Evolutionary conservation across 345 rosid species (phyloP).

Genomic region (Dipteronia sinensis): DNA sequence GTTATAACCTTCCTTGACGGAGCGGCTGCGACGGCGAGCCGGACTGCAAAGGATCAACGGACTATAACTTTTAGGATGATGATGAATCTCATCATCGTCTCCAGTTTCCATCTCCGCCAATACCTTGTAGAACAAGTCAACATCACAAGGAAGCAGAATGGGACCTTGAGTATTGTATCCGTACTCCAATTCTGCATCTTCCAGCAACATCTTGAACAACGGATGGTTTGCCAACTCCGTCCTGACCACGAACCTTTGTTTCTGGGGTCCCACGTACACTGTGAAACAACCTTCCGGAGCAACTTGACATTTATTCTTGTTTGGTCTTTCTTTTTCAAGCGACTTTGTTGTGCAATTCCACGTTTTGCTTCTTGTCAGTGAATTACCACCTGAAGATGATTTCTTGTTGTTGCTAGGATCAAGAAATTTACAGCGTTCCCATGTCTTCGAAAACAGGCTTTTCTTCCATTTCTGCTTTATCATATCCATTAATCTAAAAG

Average conservation of each 20-base stretch:
- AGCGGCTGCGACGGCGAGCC: conserved; percentile 3
- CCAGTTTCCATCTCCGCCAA: conserved; percentile 57
- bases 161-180: conserved; percentile 69
- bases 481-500: conserved; percentile 14
- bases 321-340: conserved; percentile 8
- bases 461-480: conserved; percentile 36
- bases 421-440: conserved; percentile 59
- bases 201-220: conserved; percentile 64
- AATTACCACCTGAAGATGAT: conserved; percentile 6
- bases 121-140: conserved; percentile 58
- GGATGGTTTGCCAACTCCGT: conserved; percentile 67
- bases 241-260: conserved; percentile 52
- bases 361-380: conserved; percentile 54
- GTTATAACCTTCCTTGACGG: conserved; percentile 19
- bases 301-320: conserved; percentile 12
- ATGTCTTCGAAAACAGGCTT: conserved; percentile 51
- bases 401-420: conserved; percentile 25
- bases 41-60: conserved; percentile 32
- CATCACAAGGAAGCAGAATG: conserved; percentile 71
- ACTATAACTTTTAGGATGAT: conserved; percentile 23
- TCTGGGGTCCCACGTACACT: conserved; percentile 71
- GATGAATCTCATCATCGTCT: conserved; percentile 14
- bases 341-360: conserved; percentile 29
- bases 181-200: conserved; percentile 72
- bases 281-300: conserved; percentile 69